phyloP scores from a whole-genome alignment of 306 rosid species.

The Quercus cerris region DNA sequence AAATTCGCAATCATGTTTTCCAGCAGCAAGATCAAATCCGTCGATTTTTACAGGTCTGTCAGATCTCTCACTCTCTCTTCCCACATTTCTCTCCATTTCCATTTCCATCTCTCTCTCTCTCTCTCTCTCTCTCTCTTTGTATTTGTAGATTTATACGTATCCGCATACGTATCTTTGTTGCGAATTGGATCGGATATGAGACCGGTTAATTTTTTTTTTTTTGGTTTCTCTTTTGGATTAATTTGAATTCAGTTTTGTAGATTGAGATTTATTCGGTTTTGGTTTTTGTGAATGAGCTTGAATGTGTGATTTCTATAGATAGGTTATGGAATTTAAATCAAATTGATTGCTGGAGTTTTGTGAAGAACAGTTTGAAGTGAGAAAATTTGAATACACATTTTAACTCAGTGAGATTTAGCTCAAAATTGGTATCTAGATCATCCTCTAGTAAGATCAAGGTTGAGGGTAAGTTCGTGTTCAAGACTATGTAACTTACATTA shows the following conservation, averaged over 20 bases:
- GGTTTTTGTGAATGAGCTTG: not conserved
- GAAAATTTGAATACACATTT: not conserved
- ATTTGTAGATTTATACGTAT: not conserved
- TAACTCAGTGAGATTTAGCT: too few species aligned
- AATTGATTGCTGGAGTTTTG: not conserved
- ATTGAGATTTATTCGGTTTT: not conserved
- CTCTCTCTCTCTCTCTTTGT: not conserved
- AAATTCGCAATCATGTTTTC: constrained; percentile 64
- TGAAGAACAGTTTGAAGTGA: not conserved
- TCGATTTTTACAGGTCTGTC: constrained; percentile 86
- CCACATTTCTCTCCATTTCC: not conserved
- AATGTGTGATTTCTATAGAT: not conserved
- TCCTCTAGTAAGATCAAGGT: too few species aligned
- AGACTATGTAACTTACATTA: too few species aligned
- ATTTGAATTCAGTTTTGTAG: not conserved
- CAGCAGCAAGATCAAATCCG: constrained; percentile 78
- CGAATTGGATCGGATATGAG: too few species aligned
- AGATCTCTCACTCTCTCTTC: constrained; percentile 22
- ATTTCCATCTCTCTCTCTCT: constrained; percentile 20
- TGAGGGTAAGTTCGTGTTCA: too few species aligned
- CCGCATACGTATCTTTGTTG: too few species aligned
- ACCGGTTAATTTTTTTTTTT: too few species aligned
- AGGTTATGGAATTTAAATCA: not conserved
- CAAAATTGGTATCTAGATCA: too few species aligned
- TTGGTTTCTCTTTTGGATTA: too few species aligned